These are phyloP conservation scores for Talaromyces sp. DNA, from an alignment of 2,329 filamentous ascomycete genomes.

Conservation along the genomic window DNA sequence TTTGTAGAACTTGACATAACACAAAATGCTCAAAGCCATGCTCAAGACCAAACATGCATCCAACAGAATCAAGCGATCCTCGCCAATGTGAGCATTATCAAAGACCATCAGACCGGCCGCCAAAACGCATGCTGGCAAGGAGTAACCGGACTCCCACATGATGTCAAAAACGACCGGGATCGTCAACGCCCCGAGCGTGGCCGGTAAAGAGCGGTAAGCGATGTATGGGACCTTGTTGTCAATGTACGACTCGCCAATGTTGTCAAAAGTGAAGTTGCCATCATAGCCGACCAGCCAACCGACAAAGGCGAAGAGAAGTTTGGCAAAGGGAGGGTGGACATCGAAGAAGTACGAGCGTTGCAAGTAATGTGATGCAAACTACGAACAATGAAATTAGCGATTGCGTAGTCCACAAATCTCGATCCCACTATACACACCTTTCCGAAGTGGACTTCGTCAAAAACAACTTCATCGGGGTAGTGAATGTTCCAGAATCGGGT, in stretches of 20 bases:
- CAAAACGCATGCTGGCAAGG: conserved; percentile 82
- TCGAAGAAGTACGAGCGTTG: conserved; percentile 99
- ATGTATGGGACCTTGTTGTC: conserved; percentile 96
- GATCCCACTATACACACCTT: conserved; percentile 63
- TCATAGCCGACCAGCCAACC: conserved; percentile 98
- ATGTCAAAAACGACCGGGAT: conserved; percentile 93
- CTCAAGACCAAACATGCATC: conserved; percentile 91
- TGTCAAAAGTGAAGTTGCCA: conserved; percentile 96
- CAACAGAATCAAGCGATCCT: conserved; percentile 89
- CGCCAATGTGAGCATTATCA: conserved; percentile 95
- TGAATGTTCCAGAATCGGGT: conserved; percentile 95
- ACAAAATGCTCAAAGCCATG: conserved; percentile 90
- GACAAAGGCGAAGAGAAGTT: conserved; percentile 93
- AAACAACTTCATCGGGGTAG: conserved; percentile 94
- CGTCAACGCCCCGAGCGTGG: conserved; percentile 83
- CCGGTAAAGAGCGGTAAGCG: conserved; percentile 88
- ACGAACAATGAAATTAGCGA: background rate
- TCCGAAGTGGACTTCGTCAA: conserved; percentile 98
- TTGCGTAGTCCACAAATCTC: background rate
- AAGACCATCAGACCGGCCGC: conserved; percentile 83
- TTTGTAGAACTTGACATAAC: conserved; percentile 98
- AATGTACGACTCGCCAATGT: conserved; percentile 98
- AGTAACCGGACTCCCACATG: conserved; percentile 99
- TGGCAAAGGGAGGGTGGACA: conserved; percentile 95
- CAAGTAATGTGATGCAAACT: conserved; percentile 68